Evolutionary conservation across 2,329 filamentous ascomycete species (phyloP), one percentile per base, ranked within the genome.

Genomic region (Trichophyton benhamiae): DNA sequence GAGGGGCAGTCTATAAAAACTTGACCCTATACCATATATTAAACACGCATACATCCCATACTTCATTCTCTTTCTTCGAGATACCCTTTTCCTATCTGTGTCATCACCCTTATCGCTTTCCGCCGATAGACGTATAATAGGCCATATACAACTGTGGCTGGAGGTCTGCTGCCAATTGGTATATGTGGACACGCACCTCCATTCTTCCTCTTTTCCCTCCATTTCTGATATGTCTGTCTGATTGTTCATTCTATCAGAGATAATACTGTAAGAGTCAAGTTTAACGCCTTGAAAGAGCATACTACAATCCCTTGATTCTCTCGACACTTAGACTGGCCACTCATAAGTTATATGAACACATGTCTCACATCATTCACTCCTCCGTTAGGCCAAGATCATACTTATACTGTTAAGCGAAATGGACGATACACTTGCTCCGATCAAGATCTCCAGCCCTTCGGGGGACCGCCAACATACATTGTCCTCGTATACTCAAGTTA

Each of bases 401-500:
- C n/a, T 55, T 36, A 55, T n/a, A n/a, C n/a, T 15, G 25, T 17
- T 55, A 36, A 15, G 27, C 27, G 52, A 55, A 55, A 55, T 55
- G 52, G 52, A 55, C 27, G 30, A 55, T 27, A 33, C 52, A 9
- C 30, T 55, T 55, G 52, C 52, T 36, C 52, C 25, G 27, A 8
- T 36, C 8, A 55, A 33, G 13, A 36, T 36, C 25, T 36, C 27
- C 3, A 36, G 52, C 13, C 27, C 52, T 36, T 36, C 52, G 13
- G 33, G 52, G 27, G 52, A 13, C 15, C 30, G 30, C n/a, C 52
- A 27, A 20, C 15, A 55, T 33, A 55, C 52, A 13, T 36, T 55
- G 33, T 17, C 30, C 25, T 55, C 52, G 22, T 66, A 66, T 25
- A 57, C 63, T 2, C 61, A 62, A 41, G 27, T 59, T n/a, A 66